These are phyloP conservation scores for Beauveria australis DNA, from an alignment of 2,329 filamentous ascomycete species.

Conservation along the genomic window DNA sequence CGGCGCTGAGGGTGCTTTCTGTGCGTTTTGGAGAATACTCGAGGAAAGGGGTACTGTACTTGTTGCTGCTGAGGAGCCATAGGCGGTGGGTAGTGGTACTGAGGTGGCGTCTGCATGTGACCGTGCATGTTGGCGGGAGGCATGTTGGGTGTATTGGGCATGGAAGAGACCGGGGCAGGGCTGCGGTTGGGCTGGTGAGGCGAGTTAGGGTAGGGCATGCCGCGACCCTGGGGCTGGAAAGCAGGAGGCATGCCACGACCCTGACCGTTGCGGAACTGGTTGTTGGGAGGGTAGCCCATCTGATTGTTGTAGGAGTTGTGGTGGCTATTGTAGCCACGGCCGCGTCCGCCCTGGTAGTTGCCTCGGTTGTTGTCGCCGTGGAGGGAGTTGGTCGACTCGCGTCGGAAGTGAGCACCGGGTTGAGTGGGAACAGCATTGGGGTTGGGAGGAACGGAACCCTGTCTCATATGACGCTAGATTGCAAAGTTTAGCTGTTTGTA, in stretches of 20 bases:
- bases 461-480: conserved; percentile 58
- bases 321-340: conserved; percentile 38
- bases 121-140: conserved; percentile 45
- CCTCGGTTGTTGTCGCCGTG: conserved; percentile 48
- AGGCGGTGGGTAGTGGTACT: conserved; percentile 52
- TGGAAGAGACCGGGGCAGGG: conserved; percentile 56
- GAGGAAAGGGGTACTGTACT: conserved; percentile 44
- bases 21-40: background rate
- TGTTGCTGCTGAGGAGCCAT: conserved; percentile 54
- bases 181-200: conserved; percentile 54
- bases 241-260: conserved; percentile 45
- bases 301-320: conserved; percentile 34
- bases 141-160: conserved; percentile 65
- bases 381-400: conserved; percentile 77
- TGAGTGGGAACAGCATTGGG: conserved; percentile 54
- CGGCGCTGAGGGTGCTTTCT: background rate
- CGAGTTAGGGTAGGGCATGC: conserved; percentile 48
- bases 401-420: conserved; percentile 66
- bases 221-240: conserved; percentile 36
- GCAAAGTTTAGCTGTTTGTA: conserved; percentile 5
- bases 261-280: conserved; percentile 35
- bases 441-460: conserved; percentile 54
- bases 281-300: conserved; percentile 36
- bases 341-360: conserved; percentile 43
- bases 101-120: conserved; percentile 50